Percentiles rank a stretch among this genome's conserved stretches.
These are phyloP conservation scores for Boletus patriciae DNA, from an alignment of 768 basidiomycete species.

Conservation along the genomic window DNA sequence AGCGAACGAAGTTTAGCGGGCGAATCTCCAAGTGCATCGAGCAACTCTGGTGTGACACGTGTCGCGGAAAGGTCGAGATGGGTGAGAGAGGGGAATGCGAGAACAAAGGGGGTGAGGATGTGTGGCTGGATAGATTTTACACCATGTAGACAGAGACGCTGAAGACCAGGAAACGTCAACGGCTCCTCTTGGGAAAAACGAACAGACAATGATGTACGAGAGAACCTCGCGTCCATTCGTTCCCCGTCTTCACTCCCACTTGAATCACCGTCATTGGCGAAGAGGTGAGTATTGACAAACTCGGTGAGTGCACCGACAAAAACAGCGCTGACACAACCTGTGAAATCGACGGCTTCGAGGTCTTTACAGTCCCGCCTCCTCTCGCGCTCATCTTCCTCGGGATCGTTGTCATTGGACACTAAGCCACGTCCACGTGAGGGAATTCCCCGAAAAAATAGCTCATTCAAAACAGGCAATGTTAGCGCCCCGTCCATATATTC, in stretches of 20 bases:
- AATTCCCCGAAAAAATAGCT: conserved; percentile 84
- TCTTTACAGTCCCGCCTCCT: conserved; percentile 71
- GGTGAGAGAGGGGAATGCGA: conserved; percentile 82
- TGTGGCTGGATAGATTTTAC: conserved; percentile 74
- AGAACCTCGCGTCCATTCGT: conserved; percentile 31
- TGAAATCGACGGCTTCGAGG: conserved; percentile 88
- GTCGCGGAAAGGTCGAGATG: conserved; percentile 92
- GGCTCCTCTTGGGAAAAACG: conserved; percentile 47
- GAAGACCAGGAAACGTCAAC: conserved; percentile 64
- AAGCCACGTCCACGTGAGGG: conserved; percentile 64
- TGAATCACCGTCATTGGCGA: conserved; percentile 41
- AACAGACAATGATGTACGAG: conserved; percentile 34
- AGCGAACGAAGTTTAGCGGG: conserved; percentile 75
- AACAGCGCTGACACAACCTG: conserved; percentile 90
- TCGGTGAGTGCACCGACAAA: conserved; percentile 85
- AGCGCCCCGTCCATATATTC: conserved; percentile 98
- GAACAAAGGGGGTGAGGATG: conserved; percentile 68
- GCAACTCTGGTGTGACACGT: conserved; percentile 73
- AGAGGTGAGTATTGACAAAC: conserved; percentile 70
- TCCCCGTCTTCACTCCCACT: conserved; percentile 45
- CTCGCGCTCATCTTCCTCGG: conserved; percentile 76
- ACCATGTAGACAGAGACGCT: conserved; percentile 77
- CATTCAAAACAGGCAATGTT: conserved; percentile 81
- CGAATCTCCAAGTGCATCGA: conserved; percentile 63
- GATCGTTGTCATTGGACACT: conserved; percentile 51